Percentiles rank a stretch among this genome's conserved stretches.
Conservation (phyloP, 2,329 filamentous ascomycete genomes). For the Diaporthe longicolla region DNA sequence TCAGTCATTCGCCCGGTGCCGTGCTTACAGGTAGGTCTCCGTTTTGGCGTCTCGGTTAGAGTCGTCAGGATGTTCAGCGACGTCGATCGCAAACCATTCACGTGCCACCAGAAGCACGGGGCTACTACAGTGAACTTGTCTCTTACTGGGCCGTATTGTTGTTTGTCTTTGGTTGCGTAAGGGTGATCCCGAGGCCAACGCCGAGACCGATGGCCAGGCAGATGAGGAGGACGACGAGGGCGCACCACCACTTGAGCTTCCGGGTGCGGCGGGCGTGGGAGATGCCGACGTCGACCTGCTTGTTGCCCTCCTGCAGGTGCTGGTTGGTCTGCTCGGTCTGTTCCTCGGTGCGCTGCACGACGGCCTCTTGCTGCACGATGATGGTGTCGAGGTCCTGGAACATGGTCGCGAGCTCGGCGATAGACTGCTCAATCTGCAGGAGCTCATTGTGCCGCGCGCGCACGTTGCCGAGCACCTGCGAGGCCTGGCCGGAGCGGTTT, state of each 20-base stretch:
- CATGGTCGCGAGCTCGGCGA: slow-evolving; percentile 77
- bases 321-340: slow-evolving; percentile 76
- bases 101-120: not conserved
- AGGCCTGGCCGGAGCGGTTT: slow-evolving; percentile 81
- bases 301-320: slow-evolving; percentile 78
- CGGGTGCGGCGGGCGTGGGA: slow-evolving; percentile 75
- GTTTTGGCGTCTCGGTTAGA: not conserved
- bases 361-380: slow-evolving; percentile 79
- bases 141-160: slow-evolving; percentile 26
- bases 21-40: no score
- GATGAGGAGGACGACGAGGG: slow-evolving; percentile 72
- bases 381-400: slow-evolving; percentile 83
- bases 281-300: slow-evolving; percentile 78
- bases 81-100: not conserved
- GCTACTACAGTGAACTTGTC: slow-evolving; percentile 9
- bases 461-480: slow-evolving; percentile 81
- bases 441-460: slow-evolving; percentile 88
- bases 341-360: slow-evolving; percentile 73
- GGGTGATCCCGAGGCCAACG: slow-evolving; percentile 66
- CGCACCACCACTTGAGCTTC: slow-evolving; percentile 87
- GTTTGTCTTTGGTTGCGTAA: slow-evolving; percentile 47
- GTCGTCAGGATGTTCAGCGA: slow-evolving; percentile 15
- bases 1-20: not conserved
- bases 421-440: slow-evolving; percentile 82
- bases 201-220: slow-evolving; percentile 68